Base-by-base conservation (phyloP, 2,329 filamentous ascomycete genomes). In the Pezicula radicicola region DNA sequence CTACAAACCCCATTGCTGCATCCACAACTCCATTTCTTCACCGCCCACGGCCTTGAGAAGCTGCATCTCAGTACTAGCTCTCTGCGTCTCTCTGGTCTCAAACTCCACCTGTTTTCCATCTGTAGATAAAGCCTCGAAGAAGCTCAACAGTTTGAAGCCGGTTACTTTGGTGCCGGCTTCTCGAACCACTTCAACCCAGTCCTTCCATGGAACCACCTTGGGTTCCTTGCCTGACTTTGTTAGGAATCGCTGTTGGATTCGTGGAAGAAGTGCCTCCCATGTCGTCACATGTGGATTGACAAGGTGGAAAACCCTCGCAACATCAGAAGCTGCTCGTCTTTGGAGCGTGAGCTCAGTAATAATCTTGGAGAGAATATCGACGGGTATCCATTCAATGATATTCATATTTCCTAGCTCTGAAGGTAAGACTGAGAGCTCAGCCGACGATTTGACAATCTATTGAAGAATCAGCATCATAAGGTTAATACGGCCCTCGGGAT, bases 101-200 rank as follows among this genome's bases (percentile, higher is more conserved):
- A 44, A 44, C 21, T 44, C 41, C 41, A 44, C 44, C 44, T 18
- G 25, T 36, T 46, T 36, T 7, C 10, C 19, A 13, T n/a, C n/a
- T 36, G 28, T 21, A 25, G 15, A 19, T 10, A 44, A 27, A n/a
- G 47, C 44, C 27, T 54, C 52, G 28, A 51, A 54, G 48, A 54
- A 54, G 51, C 48, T 48, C 27, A 54, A 39, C 3, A 50, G 47
- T 19, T 54, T 51, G 27, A 48, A n/a, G 30, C n/a, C 28, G 13
- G 25, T 27, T 16, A 33, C 28, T 7, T 46, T 16, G 15, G 13
- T 21, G 10, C 25, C 30, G 15, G 28, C 13, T 46, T 46, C 9
- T 10, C 75, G 72, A n/a, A 81, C 63, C 7, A 66, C 60, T 2
- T 60, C 49, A 3, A 79, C 58, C 78, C 77, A 81, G 28, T 75